These are phyloP conservation scores for Pleoardoris graminearum DNA, from an alignment of 2,329 filamentous ascomycete genomes.

Conservation along the genomic window DNA sequence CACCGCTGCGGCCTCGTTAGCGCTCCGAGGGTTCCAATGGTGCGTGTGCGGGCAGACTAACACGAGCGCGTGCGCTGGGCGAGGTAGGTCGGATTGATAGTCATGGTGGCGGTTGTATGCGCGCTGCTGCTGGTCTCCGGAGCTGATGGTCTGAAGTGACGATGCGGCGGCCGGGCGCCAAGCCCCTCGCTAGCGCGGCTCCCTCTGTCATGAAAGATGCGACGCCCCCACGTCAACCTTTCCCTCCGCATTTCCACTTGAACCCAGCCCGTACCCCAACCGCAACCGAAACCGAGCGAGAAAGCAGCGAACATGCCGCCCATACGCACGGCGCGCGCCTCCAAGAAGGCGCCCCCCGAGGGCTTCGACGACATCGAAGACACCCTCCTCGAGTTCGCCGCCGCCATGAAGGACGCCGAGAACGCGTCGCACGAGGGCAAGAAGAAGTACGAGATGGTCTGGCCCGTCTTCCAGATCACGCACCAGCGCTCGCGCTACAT, in stretches of 20 bases:
- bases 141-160: conserved; percentile 27
- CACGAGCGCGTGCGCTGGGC: conserved; percentile 61
- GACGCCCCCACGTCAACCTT: too few relatives aligned
- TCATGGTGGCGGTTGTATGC: conserved; percentile 56
- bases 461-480: conserved; percentile 97
- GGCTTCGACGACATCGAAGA: conserved; percentile 89
- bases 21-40: conserved; percentile 20
- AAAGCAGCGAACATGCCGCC: conserved; percentile 65
- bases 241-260: not conserved
- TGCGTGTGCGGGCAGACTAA: conserved; percentile 31
- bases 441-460: conserved; percentile 88
- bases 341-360: conserved; percentile 80
- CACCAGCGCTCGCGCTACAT: conserved; percentile 93
- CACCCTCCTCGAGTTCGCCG: conserved; percentile 80
- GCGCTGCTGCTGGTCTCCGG: conserved; percentile 23
- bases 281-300: not conserved
- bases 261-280: not conserved
- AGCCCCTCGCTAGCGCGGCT: conserved; percentile 32
- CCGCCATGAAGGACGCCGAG: conserved; percentile 95
- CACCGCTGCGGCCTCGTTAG: conserved; percentile 62
- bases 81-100: conserved; percentile 91
- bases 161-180: conserved; percentile 36
- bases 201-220: too few relatives aligned
- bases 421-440: conserved; percentile 78
- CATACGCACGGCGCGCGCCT: conserved; percentile 69